phyloP scores from a whole-genome alignment of 345 rosid species.

The Pistacia atlantica region DNA sequence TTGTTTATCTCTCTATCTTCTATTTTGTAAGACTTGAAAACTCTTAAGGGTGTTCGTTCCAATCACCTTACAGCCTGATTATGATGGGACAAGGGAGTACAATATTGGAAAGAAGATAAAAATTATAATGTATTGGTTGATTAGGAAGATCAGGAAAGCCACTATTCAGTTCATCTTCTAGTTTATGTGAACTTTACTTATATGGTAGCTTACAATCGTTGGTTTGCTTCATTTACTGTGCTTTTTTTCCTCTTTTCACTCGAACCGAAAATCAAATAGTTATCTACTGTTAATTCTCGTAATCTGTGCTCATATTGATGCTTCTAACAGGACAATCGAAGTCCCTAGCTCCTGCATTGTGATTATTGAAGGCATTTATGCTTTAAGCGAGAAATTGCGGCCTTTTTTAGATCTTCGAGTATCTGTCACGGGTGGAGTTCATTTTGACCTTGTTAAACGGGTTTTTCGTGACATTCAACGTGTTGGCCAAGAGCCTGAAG shows the following conservation, averaged over 20 bases:
- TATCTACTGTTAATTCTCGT: slow-evolving; percentile 25
- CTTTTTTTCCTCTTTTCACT: background rate
- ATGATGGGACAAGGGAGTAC: background rate
- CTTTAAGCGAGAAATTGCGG: slow-evolving; percentile 85
- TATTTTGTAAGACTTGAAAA: slow-evolving; percentile 14
- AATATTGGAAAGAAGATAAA: background rate
- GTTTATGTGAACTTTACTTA: background rate
- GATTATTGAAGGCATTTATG: slow-evolving; percentile 93
- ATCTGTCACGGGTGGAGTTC: slow-evolving; percentile 96
- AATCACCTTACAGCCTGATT: slow-evolving; percentile 7
- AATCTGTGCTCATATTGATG: slow-evolving; percentile 16
- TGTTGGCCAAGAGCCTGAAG: slow-evolving; percentile 98
- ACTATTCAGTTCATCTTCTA: background rate
- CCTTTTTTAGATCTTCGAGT: slow-evolving; percentile 95
- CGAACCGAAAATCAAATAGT: background rate
- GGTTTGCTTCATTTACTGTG: background rate
- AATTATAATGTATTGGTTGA: background rate
- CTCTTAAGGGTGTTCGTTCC: slow-evolving; percentile 9
- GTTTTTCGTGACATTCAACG: slow-evolving; percentile 97
- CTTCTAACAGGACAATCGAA: slow-evolving; percentile 70
- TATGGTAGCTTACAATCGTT: background rate
- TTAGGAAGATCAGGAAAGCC: background rate
- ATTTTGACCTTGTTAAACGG: slow-evolving; percentile 96
- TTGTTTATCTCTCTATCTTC: slow-evolving; percentile 26
- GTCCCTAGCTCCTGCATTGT: slow-evolving; percentile 92